A percentile compares a stretch with the other conserved stretches of the same genome.
Conservation (phyloP, 2,329 filamentous ascomycete species). For the Chaetomium sp. region DNA sequence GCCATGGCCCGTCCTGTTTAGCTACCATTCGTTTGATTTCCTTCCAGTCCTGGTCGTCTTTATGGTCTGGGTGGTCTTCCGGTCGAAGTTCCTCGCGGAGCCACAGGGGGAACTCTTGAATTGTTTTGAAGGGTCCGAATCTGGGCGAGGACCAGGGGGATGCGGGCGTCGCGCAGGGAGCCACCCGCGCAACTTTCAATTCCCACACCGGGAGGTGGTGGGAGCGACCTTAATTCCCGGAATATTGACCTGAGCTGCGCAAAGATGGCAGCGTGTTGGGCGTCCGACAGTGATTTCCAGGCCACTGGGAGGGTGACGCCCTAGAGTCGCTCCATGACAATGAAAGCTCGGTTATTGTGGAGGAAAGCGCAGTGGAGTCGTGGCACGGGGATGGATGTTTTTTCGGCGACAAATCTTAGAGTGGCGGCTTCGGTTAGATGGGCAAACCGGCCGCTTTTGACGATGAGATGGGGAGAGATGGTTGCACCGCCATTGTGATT, state of each 20-base stretch:
- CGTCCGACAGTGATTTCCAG: background rate
- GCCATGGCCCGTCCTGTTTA: slow-evolving; percentile 42
- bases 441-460: background rate
- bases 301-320: slow-evolving; percentile 26
- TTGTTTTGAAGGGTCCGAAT: slow-evolving; percentile 40
- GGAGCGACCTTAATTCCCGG: slow-evolving; percentile 10
- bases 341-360: slow-evolving; percentile 45
- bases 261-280: background rate
- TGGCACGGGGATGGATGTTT: slow-evolving; percentile 45
- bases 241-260: background rate
- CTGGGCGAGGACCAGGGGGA: slow-evolving; percentile 1
- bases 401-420: background rate
- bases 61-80: slow-evolving; percentile 28
- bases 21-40: slow-evolving; percentile 41
- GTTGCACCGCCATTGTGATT: background rate
- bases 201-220: background rate
- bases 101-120: slow-evolving; percentile 41
- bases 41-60: slow-evolving; percentile 34
- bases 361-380: slow-evolving; percentile 48
- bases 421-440: background rate
- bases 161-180: slow-evolving; percentile 11
- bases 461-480: background rate
- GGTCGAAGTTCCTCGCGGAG: slow-evolving; percentile 30
- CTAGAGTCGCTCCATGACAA: slow-evolving; percentile 48
- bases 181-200: slow-evolving; percentile 15